Evolutionary conservation across 164 flowering plant species (phyloP).

Genomic region (Piper longum): DNA sequence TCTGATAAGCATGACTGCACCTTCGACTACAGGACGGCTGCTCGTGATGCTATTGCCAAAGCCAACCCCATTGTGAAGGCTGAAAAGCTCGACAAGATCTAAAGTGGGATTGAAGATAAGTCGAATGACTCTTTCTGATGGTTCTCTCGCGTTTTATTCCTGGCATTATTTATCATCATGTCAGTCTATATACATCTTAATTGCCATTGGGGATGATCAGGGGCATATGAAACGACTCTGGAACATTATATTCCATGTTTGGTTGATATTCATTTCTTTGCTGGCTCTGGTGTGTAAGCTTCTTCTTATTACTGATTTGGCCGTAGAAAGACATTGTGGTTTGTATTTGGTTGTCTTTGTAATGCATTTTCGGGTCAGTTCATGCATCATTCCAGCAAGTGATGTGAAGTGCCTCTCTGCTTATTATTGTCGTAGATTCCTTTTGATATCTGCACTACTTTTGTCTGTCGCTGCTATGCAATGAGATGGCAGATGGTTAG

Average conservation of each 20-base stretch:
- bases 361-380: conserved; percentile 3
- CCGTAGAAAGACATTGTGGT: conserved; percentile 10
- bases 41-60: conserved; percentile 34
- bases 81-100: conserved; percentile 43
- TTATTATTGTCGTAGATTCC: too few species aligned
- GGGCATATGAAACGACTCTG: conserved; percentile 9
- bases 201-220: conserved; percentile 5
- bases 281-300: conserved; percentile 20
- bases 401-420: too few species aligned
- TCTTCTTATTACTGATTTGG: conserved; percentile 17
- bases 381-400: background rate
- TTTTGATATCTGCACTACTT: too few species aligned
- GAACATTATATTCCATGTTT: conserved; percentile 17
- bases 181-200: conserved; percentile 7
- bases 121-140: conserved; percentile 5
- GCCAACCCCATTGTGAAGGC: conserved; percentile 48
- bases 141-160: conserved; percentile 9
- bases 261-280: conserved; percentile 15
- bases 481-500: too few species aligned
- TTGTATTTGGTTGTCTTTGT: conserved; percentile 14
- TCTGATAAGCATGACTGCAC: conserved; percentile 46
- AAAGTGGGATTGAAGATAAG: conserved; percentile 8
- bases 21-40: conserved; percentile 35
- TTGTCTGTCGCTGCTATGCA: too few species aligned
- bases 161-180: conserved; percentile 4